These are phyloP conservation scores for Isoetes taiwanensis DNA, from an alignment of 75 land plant genomes.

Conservation along the genomic window DNA sequence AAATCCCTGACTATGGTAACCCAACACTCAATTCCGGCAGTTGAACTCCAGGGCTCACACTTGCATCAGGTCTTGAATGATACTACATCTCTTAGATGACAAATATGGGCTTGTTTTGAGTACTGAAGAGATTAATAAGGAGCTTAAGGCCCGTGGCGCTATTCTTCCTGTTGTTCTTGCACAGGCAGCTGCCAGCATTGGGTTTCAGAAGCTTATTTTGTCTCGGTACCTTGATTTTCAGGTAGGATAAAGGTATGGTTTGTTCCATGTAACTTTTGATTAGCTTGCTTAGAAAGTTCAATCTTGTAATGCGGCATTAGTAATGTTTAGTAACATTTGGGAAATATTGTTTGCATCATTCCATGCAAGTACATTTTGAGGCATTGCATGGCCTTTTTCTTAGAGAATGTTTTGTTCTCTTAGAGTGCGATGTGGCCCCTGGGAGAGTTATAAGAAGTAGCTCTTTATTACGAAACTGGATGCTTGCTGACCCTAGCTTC, in stretches of 20 bases:
- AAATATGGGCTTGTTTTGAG: constrained; percentile 71
- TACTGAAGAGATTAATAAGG: constrained; percentile 55
- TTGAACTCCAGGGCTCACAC: no score
- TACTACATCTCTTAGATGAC: no score
- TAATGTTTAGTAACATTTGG: no score
- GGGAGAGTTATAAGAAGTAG: constrained; percentile 41
- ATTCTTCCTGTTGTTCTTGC: constrained; percentile 73
- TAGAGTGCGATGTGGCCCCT: constrained; percentile 47
- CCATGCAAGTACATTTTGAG: no score
- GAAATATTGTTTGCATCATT: no score
- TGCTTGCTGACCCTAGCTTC: constrained; percentile 92
- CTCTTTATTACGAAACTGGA: constrained; percentile 56
- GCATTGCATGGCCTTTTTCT: no score
- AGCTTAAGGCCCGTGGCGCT: constrained; percentile 41
- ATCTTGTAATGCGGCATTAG: no score
- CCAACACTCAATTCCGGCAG: no score
- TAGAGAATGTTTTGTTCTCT: no score
- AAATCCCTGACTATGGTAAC: no score
- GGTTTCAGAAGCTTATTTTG: constrained; percentile 55
- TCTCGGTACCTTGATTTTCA: constrained; percentile 66
- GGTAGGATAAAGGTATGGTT: constrained; percentile 27
- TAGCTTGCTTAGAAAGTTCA: no score
- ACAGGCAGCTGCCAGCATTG: constrained; percentile 58
- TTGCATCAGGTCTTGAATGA: no score
- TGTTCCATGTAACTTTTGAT: neutral